These are phyloP conservation scores for Lumnitzera littorea DNA, from an alignment of 345 rosid species.

Conservation along the genomic window DNA sequence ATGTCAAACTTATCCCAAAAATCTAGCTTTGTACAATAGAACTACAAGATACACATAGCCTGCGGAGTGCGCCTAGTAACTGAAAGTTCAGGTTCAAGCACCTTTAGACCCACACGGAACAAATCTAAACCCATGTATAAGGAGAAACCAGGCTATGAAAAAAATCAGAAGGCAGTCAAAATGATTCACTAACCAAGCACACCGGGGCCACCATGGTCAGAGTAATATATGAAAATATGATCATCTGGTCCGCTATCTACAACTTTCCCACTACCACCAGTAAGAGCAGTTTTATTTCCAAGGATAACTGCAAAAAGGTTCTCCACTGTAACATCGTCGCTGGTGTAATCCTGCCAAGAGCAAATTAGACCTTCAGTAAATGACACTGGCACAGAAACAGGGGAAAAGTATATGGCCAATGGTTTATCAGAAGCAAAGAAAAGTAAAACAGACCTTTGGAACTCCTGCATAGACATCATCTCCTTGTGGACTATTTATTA, in stretches of 20 bases:
- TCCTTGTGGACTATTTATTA: slow-evolving; percentile 77
- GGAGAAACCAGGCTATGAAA: background rate
- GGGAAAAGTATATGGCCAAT: background rate
- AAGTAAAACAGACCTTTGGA: slow-evolving; percentile 54
- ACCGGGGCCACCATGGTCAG: slow-evolving; percentile 96
- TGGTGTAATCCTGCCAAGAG: slow-evolving; percentile 74
- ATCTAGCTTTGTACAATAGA: no score
- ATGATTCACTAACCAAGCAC: slow-evolving; percentile 66
- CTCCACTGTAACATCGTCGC: slow-evolving; percentile 60
- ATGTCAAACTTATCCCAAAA: no score
- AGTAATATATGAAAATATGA: slow-evolving; percentile 77
- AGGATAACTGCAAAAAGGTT: slow-evolving; percentile 82
- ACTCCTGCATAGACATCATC: slow-evolving; percentile 82
- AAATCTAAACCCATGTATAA: background rate
- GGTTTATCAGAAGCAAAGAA: background rate
- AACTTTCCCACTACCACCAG: slow-evolving; percentile 92
- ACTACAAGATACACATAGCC: no score
- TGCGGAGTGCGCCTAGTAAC: no score
- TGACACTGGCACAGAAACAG: background rate
- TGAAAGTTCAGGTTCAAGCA: no score
- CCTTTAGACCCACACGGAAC: no score
- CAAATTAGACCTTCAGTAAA: slow-evolving; percentile 5
- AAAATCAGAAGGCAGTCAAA: background rate
- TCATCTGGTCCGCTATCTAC: slow-evolving; percentile 89
- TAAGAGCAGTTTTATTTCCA: slow-evolving; percentile 66